Conservation (phyloP, 1,139 yeast genomes). For the Geotrichum europaeum region DNA sequence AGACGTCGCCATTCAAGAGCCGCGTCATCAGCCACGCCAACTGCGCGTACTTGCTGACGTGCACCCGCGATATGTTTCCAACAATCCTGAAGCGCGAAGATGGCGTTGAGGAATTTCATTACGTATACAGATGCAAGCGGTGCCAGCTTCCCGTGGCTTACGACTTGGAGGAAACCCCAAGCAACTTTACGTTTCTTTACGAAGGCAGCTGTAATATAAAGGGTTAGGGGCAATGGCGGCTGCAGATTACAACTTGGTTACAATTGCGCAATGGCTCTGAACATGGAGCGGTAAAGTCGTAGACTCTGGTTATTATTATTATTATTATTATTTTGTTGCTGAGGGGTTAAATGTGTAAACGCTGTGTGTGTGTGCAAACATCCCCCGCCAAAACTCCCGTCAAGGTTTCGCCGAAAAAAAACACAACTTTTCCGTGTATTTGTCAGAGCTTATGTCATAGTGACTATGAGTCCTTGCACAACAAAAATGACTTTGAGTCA, state of each 20-base stretch:
- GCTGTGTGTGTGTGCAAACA: no score
- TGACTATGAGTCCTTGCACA: background rate
- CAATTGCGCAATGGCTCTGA: background rate
- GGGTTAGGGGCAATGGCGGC: background rate
- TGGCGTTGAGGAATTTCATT: constrained; percentile 10
- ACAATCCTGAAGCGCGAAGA: background rate
- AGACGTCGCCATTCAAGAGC: background rate
- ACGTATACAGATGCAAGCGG: constrained; percentile 16
- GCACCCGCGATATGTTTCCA: background rate
- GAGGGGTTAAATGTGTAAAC: background rate
- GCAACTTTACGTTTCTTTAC: background rate
- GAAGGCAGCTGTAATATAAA: background rate
- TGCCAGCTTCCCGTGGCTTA: constrained; percentile 17
- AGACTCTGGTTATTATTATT: background rate
- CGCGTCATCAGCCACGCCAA: background rate
- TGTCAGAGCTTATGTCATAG: background rate
- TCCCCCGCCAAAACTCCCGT: background rate
- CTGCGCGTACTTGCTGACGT: background rate
- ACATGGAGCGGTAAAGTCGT: background rate
- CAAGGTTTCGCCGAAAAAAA: background rate
- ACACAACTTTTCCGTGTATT: background rate
- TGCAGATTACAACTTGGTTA: background rate
- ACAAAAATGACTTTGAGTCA: constrained; percentile 8
- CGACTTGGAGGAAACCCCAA: constrained; percentile 8
- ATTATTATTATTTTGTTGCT: background rate